These are phyloP conservation scores for Fraxinus platypoda DNA, from an alignment of 305 asterid species.

Conservation along the genomic window DNA sequence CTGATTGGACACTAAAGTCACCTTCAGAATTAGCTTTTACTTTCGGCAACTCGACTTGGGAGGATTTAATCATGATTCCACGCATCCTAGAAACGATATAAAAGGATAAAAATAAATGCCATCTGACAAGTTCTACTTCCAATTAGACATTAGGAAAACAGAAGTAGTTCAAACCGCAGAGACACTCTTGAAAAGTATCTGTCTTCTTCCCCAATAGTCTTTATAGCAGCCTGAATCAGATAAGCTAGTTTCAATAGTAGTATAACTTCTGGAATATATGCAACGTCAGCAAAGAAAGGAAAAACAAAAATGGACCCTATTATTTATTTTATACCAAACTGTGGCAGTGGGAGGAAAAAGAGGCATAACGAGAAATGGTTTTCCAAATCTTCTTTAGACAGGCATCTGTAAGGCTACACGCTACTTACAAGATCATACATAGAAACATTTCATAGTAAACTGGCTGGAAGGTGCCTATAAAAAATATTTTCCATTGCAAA, in stretches of 20 bases:
- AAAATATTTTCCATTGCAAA: conserved; percentile 12
- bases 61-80: conserved; percentile 63
- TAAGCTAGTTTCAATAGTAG: conserved; percentile 25
- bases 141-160: conserved; percentile 17
- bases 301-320: conserved; percentile 4
- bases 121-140: conserved; percentile 7
- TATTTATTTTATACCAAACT: not conserved
- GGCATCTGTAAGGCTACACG: conserved; percentile 12
- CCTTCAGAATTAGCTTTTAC: conserved; percentile 62
- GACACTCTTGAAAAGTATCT: conserved; percentile 84
- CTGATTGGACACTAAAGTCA: conserved; percentile 55
- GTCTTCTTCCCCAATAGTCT: conserved; percentile 95
- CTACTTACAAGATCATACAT: conserved; percentile 12
- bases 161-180: conserved; percentile 53
- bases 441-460: conserved; percentile 11
- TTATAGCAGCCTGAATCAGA: conserved; percentile 77
- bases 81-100: conserved; percentile 59
- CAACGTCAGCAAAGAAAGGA: conserved; percentile 9
- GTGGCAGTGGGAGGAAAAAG: conserved; percentile 17
- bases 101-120: conserved; percentile 14
- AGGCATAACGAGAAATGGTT: conserved; percentile 7
- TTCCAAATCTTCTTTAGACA: not conserved
- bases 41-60: conserved; percentile 66
- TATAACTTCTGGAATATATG: conserved; percentile 22
- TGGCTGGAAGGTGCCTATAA: conserved; percentile 11